Base-by-base conservation (phyloP, 495 filamentous ascomycete genomes). In the Penicillium malachiteum region DNA sequence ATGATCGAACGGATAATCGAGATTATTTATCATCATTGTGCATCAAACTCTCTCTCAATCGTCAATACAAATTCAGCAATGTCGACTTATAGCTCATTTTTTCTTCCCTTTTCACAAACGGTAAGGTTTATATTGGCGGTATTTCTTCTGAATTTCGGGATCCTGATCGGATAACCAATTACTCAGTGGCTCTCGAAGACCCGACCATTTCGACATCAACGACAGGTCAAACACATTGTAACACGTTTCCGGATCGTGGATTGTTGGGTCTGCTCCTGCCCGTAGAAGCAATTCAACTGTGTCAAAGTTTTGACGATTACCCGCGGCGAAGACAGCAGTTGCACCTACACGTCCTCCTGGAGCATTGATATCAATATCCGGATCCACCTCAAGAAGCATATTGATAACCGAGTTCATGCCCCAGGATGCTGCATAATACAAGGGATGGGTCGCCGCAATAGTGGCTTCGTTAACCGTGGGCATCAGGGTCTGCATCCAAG, bases 341-440 rank as follows among this genome's bases (percentile, higher is more conserved):
- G 63, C 60, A 31, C 60, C 59, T 7, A 52, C 40, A 13, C 63
- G 63, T 14, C 63, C 63, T 18, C 63, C 63, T 2, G 44, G 60
- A 11, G 60, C 63, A 60, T 66, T 56, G 12, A 67, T 38, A 40
- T 67, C 50, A 13, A 67, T n/a, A 17, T 49, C 40, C 1, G 55
- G 52, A 21, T 61, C 57, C 10, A 61, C 56, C 17, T 16, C 46
- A 2, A 67, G 52, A 16, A 67, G 57, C 18, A 58, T 52, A 18
- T 61, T 53, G 34, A 67, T 53, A 6, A 67, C 64, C 30, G 61
- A 49, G 8, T 44, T 18, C 57, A 67, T 58, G 0, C 64, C 64
- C 44, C 61, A 67, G 1, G 64, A 67, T 10, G 58, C 53, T 3
- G 64, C 64, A 37, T 67, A 67, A 39, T 67, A 67, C 4, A 67